A percentile compares a stretch with the other conserved stretches of the same genome.
Conservation (phyloP, 2,329 filamentous ascomycete genomes). For the Penicillium sp. region DNA sequence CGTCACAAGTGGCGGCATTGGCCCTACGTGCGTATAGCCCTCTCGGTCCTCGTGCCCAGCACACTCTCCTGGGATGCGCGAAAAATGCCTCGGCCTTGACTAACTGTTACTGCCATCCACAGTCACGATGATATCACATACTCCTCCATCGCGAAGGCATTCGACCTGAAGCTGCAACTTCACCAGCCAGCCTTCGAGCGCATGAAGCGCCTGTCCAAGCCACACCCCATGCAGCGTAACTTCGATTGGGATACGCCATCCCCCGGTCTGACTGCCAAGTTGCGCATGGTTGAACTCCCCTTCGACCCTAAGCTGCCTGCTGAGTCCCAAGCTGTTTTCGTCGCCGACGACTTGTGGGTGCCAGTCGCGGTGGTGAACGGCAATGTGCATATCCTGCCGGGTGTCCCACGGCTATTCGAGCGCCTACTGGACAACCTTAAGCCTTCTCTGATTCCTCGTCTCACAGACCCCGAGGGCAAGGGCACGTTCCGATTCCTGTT, state of each 20-base stretch:
- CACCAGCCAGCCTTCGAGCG: slow-evolving; percentile 75
- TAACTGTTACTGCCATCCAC: slow-evolving; percentile 9
- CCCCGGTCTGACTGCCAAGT: slow-evolving; percentile 73
- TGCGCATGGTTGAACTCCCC: slow-evolving; percentile 88
- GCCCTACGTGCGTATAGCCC: slow-evolving; percentile 71
- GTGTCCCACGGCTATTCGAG: slow-evolving; percentile 83
- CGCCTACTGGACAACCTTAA: slow-evolving; percentile 75
- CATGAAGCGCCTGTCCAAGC: slow-evolving; percentile 80
- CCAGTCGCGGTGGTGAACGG: slow-evolving; percentile 86
- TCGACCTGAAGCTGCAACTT: slow-evolving; percentile 71
- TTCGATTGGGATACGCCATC: slow-evolving; percentile 87
- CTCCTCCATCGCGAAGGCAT: slow-evolving; percentile 87
- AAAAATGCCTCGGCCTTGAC: not conserved
- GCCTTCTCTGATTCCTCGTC: slow-evolving; percentile 66
- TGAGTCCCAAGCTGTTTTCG: slow-evolving; percentile 75
- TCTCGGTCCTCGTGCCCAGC: not conserved
- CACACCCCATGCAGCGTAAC: slow-evolving; percentile 68
- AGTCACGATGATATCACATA: slow-evolving; percentile 99
- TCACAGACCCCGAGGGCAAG: slow-evolving; percentile 78
- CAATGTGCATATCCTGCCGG: slow-evolving; percentile 90
- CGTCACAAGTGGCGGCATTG: slow-evolving; percentile 92
- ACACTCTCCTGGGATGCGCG: not conserved
- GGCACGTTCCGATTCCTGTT: slow-evolving; percentile 77
- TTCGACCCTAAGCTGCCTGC: slow-evolving; percentile 67
- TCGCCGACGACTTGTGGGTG: slow-evolving; percentile 83